Evolutionary conservation across 2,329 filamentous ascomycete species (phyloP).

Genomic region (Alternaria hordeiaustralica): DNA sequence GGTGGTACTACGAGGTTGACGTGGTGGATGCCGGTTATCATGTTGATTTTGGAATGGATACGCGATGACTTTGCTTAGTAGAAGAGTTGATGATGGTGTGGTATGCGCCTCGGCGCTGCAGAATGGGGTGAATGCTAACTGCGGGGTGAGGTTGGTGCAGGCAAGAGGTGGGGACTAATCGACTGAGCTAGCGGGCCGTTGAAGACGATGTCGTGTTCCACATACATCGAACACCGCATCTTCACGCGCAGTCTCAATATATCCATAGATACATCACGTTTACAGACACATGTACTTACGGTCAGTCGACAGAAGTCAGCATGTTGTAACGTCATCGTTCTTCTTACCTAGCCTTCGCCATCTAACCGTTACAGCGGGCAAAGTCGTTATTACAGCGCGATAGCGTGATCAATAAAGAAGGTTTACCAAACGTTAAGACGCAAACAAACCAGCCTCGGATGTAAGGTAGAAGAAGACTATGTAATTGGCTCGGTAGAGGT

Average conservation of each 20-base stretch:
- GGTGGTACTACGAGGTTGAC: neutral
- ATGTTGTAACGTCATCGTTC: neutral
- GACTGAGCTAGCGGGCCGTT: neutral
- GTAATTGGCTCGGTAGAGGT: neutral
- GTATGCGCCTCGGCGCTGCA: neutral
- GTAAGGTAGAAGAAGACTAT: neutral
- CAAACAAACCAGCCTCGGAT: neutral
- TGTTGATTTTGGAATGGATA: fast-evolving
- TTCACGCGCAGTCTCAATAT: too few species aligned
- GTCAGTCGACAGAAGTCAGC: neutral
- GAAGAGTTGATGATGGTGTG: neutral
- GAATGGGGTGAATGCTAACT: neutral
- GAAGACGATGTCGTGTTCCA: neutral
- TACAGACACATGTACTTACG: too few species aligned
- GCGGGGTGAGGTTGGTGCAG: conserved; percentile 25
- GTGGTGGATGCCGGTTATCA: neutral
- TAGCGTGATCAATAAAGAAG: neutral
- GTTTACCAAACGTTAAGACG: neutral
- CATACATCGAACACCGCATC: neutral
- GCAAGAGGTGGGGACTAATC: neutral
- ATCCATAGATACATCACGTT: too few species aligned
- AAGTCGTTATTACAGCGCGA: neutral
- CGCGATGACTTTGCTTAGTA: neutral
- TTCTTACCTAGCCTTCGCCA: neutral
- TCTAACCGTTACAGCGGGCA: neutral